Percentiles rank a stretch among this genome's conserved stretches.
Evolutionary conservation across 2,329 filamentous ascomycete species (phyloP).

Genomic region (Aspergillus sojae): DNA sequence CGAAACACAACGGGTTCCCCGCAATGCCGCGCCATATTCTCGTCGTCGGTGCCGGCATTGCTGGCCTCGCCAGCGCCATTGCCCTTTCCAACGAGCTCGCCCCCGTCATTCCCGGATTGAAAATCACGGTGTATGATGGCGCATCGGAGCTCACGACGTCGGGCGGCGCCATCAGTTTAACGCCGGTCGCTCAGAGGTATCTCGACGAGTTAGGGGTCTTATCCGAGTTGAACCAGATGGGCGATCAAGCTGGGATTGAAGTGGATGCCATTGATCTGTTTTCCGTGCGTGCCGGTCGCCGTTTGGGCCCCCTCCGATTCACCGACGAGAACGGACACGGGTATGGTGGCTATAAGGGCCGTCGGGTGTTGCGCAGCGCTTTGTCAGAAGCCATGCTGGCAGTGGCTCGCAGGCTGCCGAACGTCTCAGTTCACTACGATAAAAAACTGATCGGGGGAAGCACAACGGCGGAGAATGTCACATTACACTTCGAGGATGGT

Average conservation of each 20-base stretch:
- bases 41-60: constrained; percentile 26
- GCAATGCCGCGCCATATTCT: constrained; percentile 21
- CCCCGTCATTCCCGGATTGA: constrained; percentile 15
- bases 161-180: constrained; percentile 41
- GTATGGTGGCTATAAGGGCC: constrained; percentile 30
- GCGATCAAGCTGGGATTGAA: constrained; percentile 32
- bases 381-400: constrained; percentile 37
- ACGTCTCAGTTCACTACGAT: constrained; percentile 7
- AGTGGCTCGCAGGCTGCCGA: constrained; percentile 24
- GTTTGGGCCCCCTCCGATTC: constrained; percentile 34
- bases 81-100: constrained; percentile 23
- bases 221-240: constrained; percentile 30
- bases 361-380: constrained; percentile 35
- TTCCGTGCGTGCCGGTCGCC: constrained; percentile 34
- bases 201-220: constrained; percentile 39
- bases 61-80: constrained; percentile 25
- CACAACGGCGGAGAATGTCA: constrained; percentile 22
- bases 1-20: background rate
- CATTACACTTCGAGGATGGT: constrained; percentile 35
- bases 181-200: constrained; percentile 38
- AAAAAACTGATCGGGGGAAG: constrained; percentile 14
- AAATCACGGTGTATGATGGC: constrained; percentile 34
- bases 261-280: constrained; percentile 36
- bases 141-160: constrained; percentile 31
- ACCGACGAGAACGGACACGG: constrained; percentile 30